phyloP scores from a whole-genome alignment of 306 rosid species.

The Glycine latifolia region DNA sequence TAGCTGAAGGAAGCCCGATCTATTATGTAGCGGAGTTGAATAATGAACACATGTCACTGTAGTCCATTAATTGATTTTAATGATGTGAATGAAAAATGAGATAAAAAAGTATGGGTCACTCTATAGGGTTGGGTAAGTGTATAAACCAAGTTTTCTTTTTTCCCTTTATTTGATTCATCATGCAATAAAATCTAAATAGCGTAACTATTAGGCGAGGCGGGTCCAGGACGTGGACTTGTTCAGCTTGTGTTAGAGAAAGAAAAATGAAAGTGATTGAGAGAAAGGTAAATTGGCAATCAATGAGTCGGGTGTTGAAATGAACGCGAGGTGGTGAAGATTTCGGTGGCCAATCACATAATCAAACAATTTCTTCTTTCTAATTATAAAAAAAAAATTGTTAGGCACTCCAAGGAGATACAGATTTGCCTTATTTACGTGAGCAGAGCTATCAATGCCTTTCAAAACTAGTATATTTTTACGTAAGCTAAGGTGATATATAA shows the following conservation, averaged over 20 bases:
- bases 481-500: no score
- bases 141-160: conserved; percentile 35
- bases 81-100: conserved; percentile 16
- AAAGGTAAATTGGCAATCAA: conserved; percentile 36
- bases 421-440: not conserved
- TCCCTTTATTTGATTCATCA: not conserved
- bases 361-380: conserved; percentile 15
- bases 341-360: conserved; percentile 42
- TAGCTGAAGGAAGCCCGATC: not conserved
- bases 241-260: not conserved
- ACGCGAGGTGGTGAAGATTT: conserved; percentile 16
- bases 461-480: not conserved
- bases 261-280: conserved; percentile 16
- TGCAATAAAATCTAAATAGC: conserved; percentile 44
- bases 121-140: conserved; percentile 36
- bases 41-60: not conserved
- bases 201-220: conserved; percentile 50
- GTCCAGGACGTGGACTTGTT: conserved; percentile 42
- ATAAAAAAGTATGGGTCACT: conserved; percentile 34
- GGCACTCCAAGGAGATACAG: not conserved
- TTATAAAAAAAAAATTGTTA: not conserved
- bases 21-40: conserved; percentile 24
- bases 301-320: conserved; percentile 19
- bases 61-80: conserved; percentile 1
- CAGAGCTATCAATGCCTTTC: not conserved